Evolutionary conservation across 176 grass and related monocot species (phyloP).

Genomic region (Zoysia japonica): DNA sequence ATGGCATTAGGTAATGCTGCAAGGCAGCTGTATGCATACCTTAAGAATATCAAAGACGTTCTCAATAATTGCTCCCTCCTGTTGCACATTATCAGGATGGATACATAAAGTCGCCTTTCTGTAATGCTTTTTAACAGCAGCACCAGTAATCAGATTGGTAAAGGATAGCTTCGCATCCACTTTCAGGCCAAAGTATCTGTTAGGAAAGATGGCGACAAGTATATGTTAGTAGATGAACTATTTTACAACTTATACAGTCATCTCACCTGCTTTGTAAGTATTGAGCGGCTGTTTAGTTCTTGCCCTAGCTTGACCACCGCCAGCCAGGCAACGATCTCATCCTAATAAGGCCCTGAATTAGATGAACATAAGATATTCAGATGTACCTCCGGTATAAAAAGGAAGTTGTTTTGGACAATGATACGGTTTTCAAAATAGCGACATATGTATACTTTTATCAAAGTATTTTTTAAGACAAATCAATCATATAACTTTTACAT

Average conservation of each 20-base stretch:
- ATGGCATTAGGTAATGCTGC: neutral
- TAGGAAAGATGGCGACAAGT: constrained; percentile 5
- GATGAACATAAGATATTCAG: no score
- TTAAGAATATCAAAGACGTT: constrained; percentile 86
- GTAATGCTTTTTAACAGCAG: constrained; percentile 74
- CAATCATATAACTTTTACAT: no score
- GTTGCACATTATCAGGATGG: constrained; percentile 86
- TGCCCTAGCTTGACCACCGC: no score
- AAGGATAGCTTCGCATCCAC: constrained; percentile 70
- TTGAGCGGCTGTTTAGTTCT: no score
- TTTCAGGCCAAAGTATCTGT: constrained; percentile 82
- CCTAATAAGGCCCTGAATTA: no score
- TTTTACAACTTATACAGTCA: neutral
- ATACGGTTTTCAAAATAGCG: no score
- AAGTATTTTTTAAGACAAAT: no score
- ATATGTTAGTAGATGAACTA: constrained; percentile 1
- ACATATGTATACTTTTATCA: no score
- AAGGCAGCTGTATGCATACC: constrained; percentile 46
- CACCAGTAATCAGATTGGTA: constrained; percentile 73
- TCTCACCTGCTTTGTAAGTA: neutral
- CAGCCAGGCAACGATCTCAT: no score
- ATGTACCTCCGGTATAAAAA: no score
- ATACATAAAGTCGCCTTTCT: constrained; percentile 73
- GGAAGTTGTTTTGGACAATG: no score
- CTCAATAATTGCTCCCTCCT: constrained; percentile 65